Percentiles rank a stretch among this genome's conserved stretches.
These are phyloP conservation scores for Penicillium fuscoglaucum DNA, from an alignment of 2,329 filamentous ascomycete species.

Conservation along the genomic window DNA sequence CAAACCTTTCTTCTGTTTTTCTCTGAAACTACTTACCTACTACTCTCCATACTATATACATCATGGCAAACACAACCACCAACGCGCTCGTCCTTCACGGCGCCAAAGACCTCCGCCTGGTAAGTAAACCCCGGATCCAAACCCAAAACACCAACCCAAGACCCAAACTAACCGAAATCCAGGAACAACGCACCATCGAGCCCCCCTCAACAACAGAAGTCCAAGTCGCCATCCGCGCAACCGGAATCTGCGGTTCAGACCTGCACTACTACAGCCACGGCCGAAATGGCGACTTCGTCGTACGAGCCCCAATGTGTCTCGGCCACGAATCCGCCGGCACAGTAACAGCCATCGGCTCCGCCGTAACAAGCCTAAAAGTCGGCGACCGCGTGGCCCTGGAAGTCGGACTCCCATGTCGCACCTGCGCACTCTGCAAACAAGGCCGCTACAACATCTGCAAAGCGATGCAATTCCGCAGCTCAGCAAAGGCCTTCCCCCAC, in stretches of 20 bases:
- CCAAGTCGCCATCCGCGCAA: conserved; percentile 64
- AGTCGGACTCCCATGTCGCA: conserved; percentile 80
- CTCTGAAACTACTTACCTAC: not conserved
- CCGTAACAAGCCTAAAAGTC: conserved; percentile 61
- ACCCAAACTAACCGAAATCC: conserved; percentile 14
- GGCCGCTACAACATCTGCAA: conserved; percentile 65
- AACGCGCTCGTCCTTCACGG: conserved; percentile 59
- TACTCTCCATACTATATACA: conserved; percentile 7
- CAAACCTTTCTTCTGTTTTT: not conserved
- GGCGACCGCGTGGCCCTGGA: conserved; percentile 92
- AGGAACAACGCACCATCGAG: conserved; percentile 56
- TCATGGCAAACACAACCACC: conserved; percentile 29
- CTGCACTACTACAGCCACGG: conserved; percentile 86
- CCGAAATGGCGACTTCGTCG: conserved; percentile 81
- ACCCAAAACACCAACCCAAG: not conserved
- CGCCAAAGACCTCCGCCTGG: conserved; percentile 60
- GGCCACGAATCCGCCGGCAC: conserved; percentile 78
- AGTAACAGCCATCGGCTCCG: conserved; percentile 67
- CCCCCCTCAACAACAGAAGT: conserved; percentile 56
- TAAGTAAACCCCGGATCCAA: conserved; percentile 34
- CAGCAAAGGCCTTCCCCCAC: conserved; percentile 62
- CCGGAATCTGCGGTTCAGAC: conserved; percentile 70
- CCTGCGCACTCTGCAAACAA: conserved; percentile 55
- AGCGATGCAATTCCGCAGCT: conserved; percentile 58
- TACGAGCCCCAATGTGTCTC: conserved; percentile 78